phyloP scores from a whole-genome alignment of 2,329 filamentous ascomycete species.

The Colletotrichum sublineola region DNA sequence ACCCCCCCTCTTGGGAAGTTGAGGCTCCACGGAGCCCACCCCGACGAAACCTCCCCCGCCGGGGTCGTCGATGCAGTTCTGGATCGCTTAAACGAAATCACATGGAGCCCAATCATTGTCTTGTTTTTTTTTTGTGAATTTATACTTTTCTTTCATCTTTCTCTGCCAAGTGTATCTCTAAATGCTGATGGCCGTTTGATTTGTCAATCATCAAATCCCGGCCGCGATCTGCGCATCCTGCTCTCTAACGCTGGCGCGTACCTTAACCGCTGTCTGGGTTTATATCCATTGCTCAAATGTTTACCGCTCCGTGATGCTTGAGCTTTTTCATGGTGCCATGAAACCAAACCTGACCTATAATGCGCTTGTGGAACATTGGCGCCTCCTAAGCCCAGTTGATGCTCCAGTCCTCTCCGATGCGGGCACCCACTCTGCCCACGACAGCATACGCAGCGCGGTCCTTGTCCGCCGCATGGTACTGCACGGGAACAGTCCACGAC shows the following conservation, averaged over 20 bases:
- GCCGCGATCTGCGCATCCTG: constrained; percentile 23
- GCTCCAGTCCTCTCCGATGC: constrained; percentile 68
- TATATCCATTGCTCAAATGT: constrained; percentile 8
- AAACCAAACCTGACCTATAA: not conserved
- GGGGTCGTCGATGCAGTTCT: constrained; percentile 1
- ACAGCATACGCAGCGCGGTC: constrained; percentile 65
- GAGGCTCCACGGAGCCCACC: constrained; percentile 29
- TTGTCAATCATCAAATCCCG: constrained; percentile 16
- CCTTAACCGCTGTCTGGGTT: constrained; percentile 15
- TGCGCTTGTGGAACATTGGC: not conserved
- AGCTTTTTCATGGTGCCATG: not conserved
- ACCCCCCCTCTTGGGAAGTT: not conserved
- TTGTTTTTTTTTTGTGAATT: not conserved
- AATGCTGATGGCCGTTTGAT: not conserved
- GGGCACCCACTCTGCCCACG: constrained; percentile 64
- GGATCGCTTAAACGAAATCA: constrained; percentile 27
- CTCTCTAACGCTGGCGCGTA: constrained; percentile 18
- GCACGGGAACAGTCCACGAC: constrained; percentile 69
- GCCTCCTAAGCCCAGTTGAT: constrained; percentile 51
- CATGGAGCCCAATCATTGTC: not conserved
- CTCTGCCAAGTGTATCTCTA: constrained; percentile 22
- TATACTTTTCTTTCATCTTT: not conserved
- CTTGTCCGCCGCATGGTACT: constrained; percentile 66
- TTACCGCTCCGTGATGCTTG: not conserved
- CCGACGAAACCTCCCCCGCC: not conserved